These are phyloP conservation scores for Medicago truncatula DNA, from an alignment of 306 rosid species.

Conservation along the genomic window MtrunA17r5.0-ANR NC_053046.1:39627001-39627500, in stretches of 20 bases:
- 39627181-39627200: slow-evolving; percentile 84
- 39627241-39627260: slow-evolving; percentile 73
- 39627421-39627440: neutral
- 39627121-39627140: slow-evolving; percentile 51
- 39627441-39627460: too few relatives aligned
- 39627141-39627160: slow-evolving; percentile 93
- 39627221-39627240: slow-evolving; percentile 78
- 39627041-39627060: slow-evolving; percentile 86
- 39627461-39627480: too few relatives aligned
- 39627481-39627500: too few relatives aligned
- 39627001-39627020: slow-evolving; percentile 50
- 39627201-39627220: slow-evolving; percentile 87
- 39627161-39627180: slow-evolving; percentile 88
- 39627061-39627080: slow-evolving; percentile 83
- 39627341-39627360: slow-evolving; percentile 83
- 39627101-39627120: slow-evolving; percentile 60
- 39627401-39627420: slow-evolving; percentile 36
- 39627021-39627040: slow-evolving; percentile 66
- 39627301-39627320: neutral
- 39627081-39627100: slow-evolving; percentile 54
- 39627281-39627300: slow-evolving; percentile 19
- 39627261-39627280: slow-evolving; percentile 76
- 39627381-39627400: slow-evolving; percentile 49
- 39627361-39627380: slow-evolving; percentile 73
- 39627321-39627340: slow-evolving; percentile 43